Evolutionary conservation across 306 rosid genomes (phyloP), one percentile per base, ranked within the genome.

Genomic region (Bauhinia variegata): DNA sequence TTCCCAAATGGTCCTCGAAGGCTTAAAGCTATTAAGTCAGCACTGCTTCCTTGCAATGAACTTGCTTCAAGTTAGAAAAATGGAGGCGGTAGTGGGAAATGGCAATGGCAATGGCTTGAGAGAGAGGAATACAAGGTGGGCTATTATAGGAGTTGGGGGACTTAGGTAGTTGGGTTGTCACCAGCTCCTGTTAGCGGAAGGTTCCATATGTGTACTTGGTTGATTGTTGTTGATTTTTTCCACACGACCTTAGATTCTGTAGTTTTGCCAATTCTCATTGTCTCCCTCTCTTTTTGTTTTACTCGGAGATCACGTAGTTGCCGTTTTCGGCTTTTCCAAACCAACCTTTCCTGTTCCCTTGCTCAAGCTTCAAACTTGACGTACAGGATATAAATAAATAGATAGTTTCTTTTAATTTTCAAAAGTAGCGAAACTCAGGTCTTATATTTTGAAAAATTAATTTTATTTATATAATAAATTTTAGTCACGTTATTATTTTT

Each of bases 81-180:
- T 31, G 65, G 19, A 37, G 70, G 1, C 5, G 70, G 46, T 9
- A 50, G 34, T 5, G 71, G 43, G 8, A 53, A 42, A 50, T 32
- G 44, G 48, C 8, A 13, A 7, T 15, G 54, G 54, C 23, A 7
- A n/a, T n/a, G n/a, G n/a, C n/a, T n/a, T 11, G 2, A 42, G 23
- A 13, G 12, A 6, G 36, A 53, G 42, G 8, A 73, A 62, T 42
- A 7, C 33, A 15, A 6, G 1, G 65, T n/a, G 68, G 75, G 72
- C 75, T 61, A 61, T 62, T 79, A 88, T 79, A 80, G 32, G 74
- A 60, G 69, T 70, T 63, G 87, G 78, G 75, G 77, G 80, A 72
- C 75, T 71, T 51, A 28, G 82, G 84, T 70, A 12, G 85, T 67
- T 81, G 95, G 56, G 43, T 53, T 17, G 74, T 79, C 71, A 53